Evolutionary conservation across 106 monocot species (phyloP), one percentile per base, ranked within the genome.

Genomic region (Acanthochlamys bracteata): DNA sequence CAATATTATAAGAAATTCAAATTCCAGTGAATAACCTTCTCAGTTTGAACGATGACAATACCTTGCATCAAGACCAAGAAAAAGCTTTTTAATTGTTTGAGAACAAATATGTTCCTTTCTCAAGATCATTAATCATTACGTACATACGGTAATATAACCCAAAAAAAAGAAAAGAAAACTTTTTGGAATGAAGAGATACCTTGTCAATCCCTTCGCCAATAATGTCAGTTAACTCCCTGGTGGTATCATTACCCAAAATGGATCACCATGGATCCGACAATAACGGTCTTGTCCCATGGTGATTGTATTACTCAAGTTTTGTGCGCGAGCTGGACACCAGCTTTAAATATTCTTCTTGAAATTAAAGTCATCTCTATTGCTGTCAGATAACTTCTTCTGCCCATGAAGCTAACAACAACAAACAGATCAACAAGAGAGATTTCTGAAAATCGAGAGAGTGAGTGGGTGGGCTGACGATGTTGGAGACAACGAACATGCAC

Each of bases 101-200:
- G 93, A 86, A 20, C 93, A 64, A 94, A 94, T 10, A 86, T 83
- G 71, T 94, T 94, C 73, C 93, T 89, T 66, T 86, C 27, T 94
- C 89, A 17, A 89, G 93, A 9, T 86, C 80, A 68, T 94, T 94
- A 66, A 94, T 94, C 21, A 89, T 89, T 22, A 94, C 84, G 89
- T 94, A 69, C 53, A 74, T 0, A 70, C 43, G 17, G 53, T 39
- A 57, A 6, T 10, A 22, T 42, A 46, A 22, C 20, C 17, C 43
- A 47, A 24, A 10, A 59, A 25, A 16, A 59, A 59, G 24, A n/a
- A n/a, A n/a, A n/a, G n/a, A n/a, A n/a, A n/a, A n/a, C n/a, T n/a
- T n/a, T n/a, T n/a, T n/a, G n/a, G n/a, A n/a, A n/a, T 10, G 22
- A 45, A 66, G 23, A 70, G 12, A 59, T 40, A 89, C 93, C 93